Conservation (phyloP, 768 basidiomycete species). For the Lanmaoa pseudosensibilis region DNA sequence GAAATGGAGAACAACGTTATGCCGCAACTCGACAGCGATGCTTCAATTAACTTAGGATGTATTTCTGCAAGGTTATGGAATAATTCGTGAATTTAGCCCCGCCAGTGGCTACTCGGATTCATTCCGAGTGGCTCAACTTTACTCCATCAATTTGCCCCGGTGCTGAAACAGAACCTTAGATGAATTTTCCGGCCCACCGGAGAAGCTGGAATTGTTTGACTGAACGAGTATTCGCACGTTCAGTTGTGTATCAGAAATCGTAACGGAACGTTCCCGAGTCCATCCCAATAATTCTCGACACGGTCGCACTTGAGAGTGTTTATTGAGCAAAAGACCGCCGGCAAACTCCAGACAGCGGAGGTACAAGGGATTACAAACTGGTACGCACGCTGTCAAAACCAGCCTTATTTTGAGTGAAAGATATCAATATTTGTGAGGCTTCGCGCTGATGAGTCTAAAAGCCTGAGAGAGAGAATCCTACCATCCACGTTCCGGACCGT, state of each 20-base stretch:
- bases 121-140: slow-evolving; percentile 1
- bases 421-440: slow-evolving; percentile 11
- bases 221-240: slow-evolving; percentile 14
- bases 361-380: slow-evolving; percentile 5
- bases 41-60: slow-evolving; percentile 2
- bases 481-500: slow-evolving; percentile 7
- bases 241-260: slow-evolving; percentile 4
- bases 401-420: slow-evolving; percentile 7
- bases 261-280: slow-evolving; percentile 5
- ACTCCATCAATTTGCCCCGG: slow-evolving; percentile 4
- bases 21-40: slow-evolving; percentile 3
- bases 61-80: not conserved
- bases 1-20: not conserved
- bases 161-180: slow-evolving; percentile 17
- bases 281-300: slow-evolving; percentile 16
- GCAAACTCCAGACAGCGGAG: slow-evolving; percentile 17
- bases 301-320: slow-evolving; percentile 1
- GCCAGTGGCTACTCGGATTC: not conserved
- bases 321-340: slow-evolving; percentile 6
- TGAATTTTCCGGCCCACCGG: slow-evolving; percentile 5
- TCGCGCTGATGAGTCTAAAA: slow-evolving; percentile 17
- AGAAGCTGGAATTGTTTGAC: not conserved
- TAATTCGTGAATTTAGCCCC: slow-evolving; percentile 1
- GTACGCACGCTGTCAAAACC: slow-evolving; percentile 28
- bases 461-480: slow-evolving; percentile 27